A percentile compares a stretch with the other conserved stretches of the same genome.
Evolutionary conservation across 2,329 filamentous ascomycete genomes (phyloP).

Genomic region (Pyrenochaeta sp.): DNA sequence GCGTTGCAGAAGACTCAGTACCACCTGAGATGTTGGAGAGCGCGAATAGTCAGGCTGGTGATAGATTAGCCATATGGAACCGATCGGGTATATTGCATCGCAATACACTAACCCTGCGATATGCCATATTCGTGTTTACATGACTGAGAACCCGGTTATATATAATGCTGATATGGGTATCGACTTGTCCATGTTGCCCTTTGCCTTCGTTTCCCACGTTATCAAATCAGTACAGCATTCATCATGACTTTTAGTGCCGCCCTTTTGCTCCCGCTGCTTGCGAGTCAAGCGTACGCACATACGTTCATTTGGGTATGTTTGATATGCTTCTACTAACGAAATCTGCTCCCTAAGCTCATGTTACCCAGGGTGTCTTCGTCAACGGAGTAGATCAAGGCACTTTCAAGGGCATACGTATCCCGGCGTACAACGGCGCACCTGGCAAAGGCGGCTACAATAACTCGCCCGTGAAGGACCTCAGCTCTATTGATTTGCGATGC

Average conservation of each 20-base stretch:
- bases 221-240: neutral
- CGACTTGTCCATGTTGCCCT: neutral
- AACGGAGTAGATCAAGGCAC: slow-evolving; percentile 43
- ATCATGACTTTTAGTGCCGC: slow-evolving; percentile 20
- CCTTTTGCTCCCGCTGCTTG: slow-evolving; percentile 26
- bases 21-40: too few species aligned
- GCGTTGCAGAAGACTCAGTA: too few species aligned
- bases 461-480: slow-evolving; percentile 52
- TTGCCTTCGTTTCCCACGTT: too few species aligned
- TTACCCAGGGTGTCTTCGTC: slow-evolving; percentile 38
- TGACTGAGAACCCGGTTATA: neutral
- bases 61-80: slow-evolving; percentile 28
- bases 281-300: slow-evolving; percentile 30
- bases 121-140: neutral
- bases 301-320: slow-evolving; percentile 38
- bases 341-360: neutral
- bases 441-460: slow-evolving; percentile 49
- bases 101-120: slow-evolving; percentile 15
- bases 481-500: slow-evolving; percentile 51
- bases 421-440: slow-evolving; percentile 47
- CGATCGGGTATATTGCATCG: slow-evolving; percentile 28
- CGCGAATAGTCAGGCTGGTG: slow-evolving; percentile 1
- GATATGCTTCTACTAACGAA: neutral
- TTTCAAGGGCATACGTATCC: slow-evolving; percentile 38
- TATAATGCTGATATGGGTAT: neutral